Evolutionary conservation across 176 grass and related monocot genomes (phyloP), one percentile per base, ranked within the genome.

Genomic region (Oryza rufipogon): DNA sequence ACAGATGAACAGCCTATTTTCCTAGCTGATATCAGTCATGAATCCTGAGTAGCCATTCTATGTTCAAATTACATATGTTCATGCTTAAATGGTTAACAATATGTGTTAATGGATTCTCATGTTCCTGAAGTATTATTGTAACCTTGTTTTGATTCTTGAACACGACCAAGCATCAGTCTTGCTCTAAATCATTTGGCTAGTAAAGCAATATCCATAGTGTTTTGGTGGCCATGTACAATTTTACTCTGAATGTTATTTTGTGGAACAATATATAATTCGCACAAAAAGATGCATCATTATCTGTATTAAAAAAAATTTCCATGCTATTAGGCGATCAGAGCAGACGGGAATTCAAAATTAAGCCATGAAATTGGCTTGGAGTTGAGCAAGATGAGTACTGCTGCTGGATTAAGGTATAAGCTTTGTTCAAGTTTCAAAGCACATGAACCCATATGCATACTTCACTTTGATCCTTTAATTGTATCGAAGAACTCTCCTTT

Each of bases 361-460:
- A 89, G 88, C 68, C 83, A 96, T 6, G 91, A 96, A 89, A 95
- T 99, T 14, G 86, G 89, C 72, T 80, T 92, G 79, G 93, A 91
- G 64, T 87, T 94, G 74, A 94, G 91, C 65, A 79, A 44, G 76
- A 92, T 79, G 75, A 94, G 93, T 88, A 78, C 83, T 78, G 78
- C 78, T 47, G 83, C 52, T 79, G 93, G 91, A 83, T 90, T 94
- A 92, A 92, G 89, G 91, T 96, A 83, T 58, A 77, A 22, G 2
- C 23, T 45, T 64, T 69, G 36, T 83, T 20, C 28, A 42, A 15
- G 26, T 49, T 49, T 4, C 6, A 45, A 38, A 61, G 64, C 70
- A 85, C 26, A 80, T 8, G 70, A 68, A 11, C 45, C 69, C 22
- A 34, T 7, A 28, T 32, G 19, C n/a, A 17, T 67, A 66, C 26